Conservation (phyloP, 2,329 filamentous ascomycete genomes). For the Microcyclosporella mali region DNA sequence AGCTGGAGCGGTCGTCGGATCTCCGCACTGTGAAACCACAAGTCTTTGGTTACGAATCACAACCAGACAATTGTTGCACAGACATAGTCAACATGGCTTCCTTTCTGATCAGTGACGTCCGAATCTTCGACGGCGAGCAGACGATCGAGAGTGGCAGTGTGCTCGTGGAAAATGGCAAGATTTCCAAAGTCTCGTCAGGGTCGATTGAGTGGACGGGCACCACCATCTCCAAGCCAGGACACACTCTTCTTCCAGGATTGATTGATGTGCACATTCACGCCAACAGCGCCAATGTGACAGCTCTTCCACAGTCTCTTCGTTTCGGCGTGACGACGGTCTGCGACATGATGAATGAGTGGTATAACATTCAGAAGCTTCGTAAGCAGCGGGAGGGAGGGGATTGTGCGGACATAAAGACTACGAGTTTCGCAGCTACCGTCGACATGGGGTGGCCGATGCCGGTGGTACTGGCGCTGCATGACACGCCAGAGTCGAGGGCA, state of each 20-base stretch:
- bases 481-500: slow-evolving; percentile 30
- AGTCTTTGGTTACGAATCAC: too few species aligned
- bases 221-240: slow-evolving; percentile 39
- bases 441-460: slow-evolving; percentile 48
- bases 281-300: slow-evolving; percentile 35
- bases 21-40: too few species aligned
- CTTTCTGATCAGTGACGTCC: slow-evolving; percentile 39
- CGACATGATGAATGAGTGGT: slow-evolving; percentile 38
- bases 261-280: slow-evolving; percentile 49
- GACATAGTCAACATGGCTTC: slow-evolving; percentile 21
- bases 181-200: slow-evolving; percentile 24
- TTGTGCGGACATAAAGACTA: slow-evolving; percentile 45
- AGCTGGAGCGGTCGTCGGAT: too few species aligned
- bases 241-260: slow-evolving; percentile 46
- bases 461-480: slow-evolving; percentile 37
- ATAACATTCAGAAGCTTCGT: slow-evolving; percentile 30
- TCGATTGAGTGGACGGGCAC: slow-evolving; percentile 17
- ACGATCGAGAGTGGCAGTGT: slow-evolving; percentile 38
- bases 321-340: slow-evolving; percentile 50
- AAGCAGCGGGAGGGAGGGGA: slow-evolving; percentile 31
- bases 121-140: slow-evolving; percentile 43
- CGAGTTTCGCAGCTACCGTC: slow-evolving; percentile 45
- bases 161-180: slow-evolving; percentile 38
- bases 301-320: slow-evolving; percentile 40
- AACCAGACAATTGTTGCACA: too few species aligned